Conservation (phyloP, 2,329 filamentous ascomycete species). For the Gnomoniopsis sp. region DNA sequence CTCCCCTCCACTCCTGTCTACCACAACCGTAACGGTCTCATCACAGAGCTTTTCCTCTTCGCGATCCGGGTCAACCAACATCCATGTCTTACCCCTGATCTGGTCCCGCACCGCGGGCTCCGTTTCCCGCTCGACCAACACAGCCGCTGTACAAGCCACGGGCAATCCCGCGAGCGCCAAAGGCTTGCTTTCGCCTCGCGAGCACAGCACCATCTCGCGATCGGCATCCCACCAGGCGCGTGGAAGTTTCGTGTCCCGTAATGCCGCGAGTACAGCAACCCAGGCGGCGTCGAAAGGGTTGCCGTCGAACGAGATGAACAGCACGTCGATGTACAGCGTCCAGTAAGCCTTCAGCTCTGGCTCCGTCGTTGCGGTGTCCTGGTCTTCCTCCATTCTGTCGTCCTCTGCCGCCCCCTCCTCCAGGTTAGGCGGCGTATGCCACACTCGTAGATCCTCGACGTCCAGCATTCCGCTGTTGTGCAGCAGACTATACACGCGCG, state of each 20-base stretch:
- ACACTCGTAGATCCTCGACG: constrained; percentile 69
- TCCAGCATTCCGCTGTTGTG: constrained; percentile 67
- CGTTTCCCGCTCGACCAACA: constrained; percentile 67
- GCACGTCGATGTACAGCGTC: constrained; percentile 92
- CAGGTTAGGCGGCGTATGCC: constrained; percentile 52
- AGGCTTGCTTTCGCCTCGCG: constrained; percentile 46
- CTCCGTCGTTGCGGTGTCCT: constrained; percentile 27
- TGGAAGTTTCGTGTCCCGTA: constrained; percentile 75
- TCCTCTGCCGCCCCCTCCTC: constrained; percentile 22
- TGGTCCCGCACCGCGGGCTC: constrained; percentile 29
- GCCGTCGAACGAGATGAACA: constrained; percentile 90
- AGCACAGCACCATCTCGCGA: constrained; percentile 74
- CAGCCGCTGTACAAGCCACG: constrained; percentile 71
- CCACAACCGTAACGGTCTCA: constrained; percentile 78
- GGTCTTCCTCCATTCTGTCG: constrained; percentile 33
- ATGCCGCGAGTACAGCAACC: constrained; percentile 76
- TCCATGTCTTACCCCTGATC: constrained; percentile 58
- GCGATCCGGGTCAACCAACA: constrained; percentile 83
- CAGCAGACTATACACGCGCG: constrained; percentile 72
- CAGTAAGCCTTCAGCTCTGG: constrained; percentile 76
- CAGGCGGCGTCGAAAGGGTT: constrained; percentile 91
- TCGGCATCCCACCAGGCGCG: constrained; percentile 81
- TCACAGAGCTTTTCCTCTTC: constrained; percentile 84
- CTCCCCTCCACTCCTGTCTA: constrained; percentile 58
- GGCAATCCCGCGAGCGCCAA: constrained; percentile 66